Evolutionary conservation across 345 rosid genomes (phyloP).

Genomic region (Theobroma cacao): DNA sequence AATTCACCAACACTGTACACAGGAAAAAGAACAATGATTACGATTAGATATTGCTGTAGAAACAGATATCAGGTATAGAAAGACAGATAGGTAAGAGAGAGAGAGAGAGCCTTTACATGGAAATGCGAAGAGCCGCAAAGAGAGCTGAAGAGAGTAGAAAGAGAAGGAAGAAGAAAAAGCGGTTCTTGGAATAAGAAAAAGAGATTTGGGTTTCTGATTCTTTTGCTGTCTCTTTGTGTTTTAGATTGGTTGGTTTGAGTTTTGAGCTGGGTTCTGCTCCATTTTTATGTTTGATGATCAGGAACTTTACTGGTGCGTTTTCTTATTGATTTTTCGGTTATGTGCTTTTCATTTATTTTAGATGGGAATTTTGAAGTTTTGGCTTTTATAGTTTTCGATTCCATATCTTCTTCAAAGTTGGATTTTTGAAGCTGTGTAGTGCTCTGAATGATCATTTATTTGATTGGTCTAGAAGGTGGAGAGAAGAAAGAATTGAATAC

Average conservation of each 20-base stretch:
- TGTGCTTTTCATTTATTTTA: neutral
- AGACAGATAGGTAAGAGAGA: neutral
- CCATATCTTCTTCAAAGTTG: conserved; percentile 8
- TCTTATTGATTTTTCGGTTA: neutral
- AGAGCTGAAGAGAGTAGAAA: too few species aligned
- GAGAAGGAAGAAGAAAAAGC: conserved; percentile 30
- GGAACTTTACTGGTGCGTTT: conserved; percentile 23
- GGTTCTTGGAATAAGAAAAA: neutral
- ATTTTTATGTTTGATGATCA: conserved; percentile 11
- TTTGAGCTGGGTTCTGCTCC: conserved; percentile 17
- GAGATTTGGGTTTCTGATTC: conserved; percentile 9
- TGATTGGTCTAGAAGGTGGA: conserved; percentile 23
- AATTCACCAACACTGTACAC: conserved; percentile 6
- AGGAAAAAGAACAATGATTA: neutral
- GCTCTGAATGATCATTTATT: conserved; percentile 3
- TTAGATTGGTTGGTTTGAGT: conserved; percentile 13
- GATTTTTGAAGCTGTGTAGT: neutral
- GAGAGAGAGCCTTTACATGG: conserved; percentile 9
- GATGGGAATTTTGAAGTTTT: conserved; percentile 15
- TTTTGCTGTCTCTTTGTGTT: neutral
- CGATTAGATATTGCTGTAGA: neutral
- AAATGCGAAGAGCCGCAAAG: conserved; percentile 22
- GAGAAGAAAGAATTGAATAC: neutral
- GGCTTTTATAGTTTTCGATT: conserved; percentile 2
- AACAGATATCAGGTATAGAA: neutral